A percentile compares a stretch with the other conserved stretches of the same genome.
phyloP scores from a whole-genome alignment of 164 flowering plant genomes.

The Dillenia turbinata region DNA sequence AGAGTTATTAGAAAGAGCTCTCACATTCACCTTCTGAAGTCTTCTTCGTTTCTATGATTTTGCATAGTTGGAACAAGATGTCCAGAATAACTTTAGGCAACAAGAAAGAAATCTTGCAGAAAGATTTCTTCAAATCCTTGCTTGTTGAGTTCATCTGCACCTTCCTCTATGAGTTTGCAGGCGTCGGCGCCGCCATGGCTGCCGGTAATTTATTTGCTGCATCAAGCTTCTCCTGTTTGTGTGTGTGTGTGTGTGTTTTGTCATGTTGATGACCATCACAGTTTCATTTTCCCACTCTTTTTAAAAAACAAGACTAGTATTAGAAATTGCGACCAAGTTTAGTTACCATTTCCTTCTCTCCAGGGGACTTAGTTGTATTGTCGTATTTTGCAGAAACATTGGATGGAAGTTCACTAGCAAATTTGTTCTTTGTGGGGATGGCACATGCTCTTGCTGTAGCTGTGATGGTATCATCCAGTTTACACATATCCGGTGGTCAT shows the following conservation, averaged over 20 bases:
- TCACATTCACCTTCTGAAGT: no score
- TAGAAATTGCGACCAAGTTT: no score
- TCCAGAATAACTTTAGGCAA: conserved; percentile 70
- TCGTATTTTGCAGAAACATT: conserved; percentile 31
- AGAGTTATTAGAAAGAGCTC: no score
- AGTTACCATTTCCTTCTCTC: no score
- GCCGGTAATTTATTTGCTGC: conserved; percentile 35
- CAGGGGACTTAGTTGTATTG: no score
- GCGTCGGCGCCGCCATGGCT: conserved; percentile 88
- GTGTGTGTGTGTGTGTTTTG: no score
- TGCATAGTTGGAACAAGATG: conserved; percentile 24
- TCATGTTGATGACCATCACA: no score
- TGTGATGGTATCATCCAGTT: conserved; percentile 77
- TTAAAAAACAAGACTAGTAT: no score
- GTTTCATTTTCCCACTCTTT: background rate
- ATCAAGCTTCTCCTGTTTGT: no score
- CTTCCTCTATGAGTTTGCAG: conserved; percentile 82
- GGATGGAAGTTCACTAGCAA: conserved; percentile 47
- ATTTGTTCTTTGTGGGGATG: conserved; percentile 64
- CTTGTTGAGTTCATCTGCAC: conserved; percentile 80
- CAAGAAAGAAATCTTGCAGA: conserved; percentile 51
- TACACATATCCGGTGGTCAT: conserved; percentile 85
- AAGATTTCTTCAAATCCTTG: conserved; percentile 68
- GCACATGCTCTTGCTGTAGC: conserved; percentile 84
- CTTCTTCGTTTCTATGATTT: no score